Base-by-base conservation (phyloP, 164 flowering plant species). In the Nymphaea thermarum region DNA sequence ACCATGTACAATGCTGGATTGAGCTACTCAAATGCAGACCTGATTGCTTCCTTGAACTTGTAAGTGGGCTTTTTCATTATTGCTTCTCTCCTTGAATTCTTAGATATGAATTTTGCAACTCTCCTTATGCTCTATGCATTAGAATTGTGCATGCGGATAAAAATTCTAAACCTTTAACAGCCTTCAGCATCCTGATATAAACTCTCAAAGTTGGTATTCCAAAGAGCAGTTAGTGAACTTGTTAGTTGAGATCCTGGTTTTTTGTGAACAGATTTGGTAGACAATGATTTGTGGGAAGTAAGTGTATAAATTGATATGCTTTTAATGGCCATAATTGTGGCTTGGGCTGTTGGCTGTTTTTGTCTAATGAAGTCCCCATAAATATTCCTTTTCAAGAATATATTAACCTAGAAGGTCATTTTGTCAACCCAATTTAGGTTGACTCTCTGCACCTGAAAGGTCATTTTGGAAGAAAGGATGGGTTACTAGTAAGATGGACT, bases 31-130 rank as follows among this genome's bases (percentile, higher is more conserved):
- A 77, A 77, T 69, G 72, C 72, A 4, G 90, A 86, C 66, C 78
- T 86, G 4, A 77, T 78, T 77, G 90, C 90, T 67, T 64, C 90
- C 11, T 70, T 83, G 76, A 81, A 81, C 43, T 43, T 86, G 90
- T 86, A 67, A 82, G 90, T 79, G 55, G 36, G 36, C 2, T 63
- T 51, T 60, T 6, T 61, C 63, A 8, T 6, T 51, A 10, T 51
- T 51, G 14, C 3, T 51, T 15, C 57, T 2, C 57, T 51, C 8
- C 36, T 25, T 25, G 36, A 25, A 25, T 25, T 25, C 1, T 25
- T 25, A 25, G 36, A 25, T 25, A 51, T 51, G 14, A 3, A 51
- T 51, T 51, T 51, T 15, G 14, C 57, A 51, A 51, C 14, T 2
- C 8, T 51, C 8, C 57, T 51, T 51, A 10, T 51, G 14, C 57